Conservation (phyloP, 1,284 basidiomycete species). For the Blastosporella zonata region DNA sequence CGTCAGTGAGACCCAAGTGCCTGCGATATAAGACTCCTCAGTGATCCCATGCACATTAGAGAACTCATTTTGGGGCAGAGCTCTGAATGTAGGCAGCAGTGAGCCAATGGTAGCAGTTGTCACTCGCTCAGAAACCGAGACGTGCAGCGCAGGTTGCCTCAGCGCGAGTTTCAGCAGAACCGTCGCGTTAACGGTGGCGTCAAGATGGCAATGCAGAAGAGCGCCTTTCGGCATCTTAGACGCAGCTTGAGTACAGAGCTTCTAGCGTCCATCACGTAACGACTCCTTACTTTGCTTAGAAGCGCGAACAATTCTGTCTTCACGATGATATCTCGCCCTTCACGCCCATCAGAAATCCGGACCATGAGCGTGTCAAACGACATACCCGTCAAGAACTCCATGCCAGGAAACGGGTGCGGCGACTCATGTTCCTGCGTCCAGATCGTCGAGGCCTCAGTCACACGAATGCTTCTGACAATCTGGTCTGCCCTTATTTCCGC, state of each 20-base stretch:
- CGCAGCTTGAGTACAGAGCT: not conserved
- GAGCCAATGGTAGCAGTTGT: conserved; percentile 36
- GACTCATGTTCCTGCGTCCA: conserved; percentile 56
- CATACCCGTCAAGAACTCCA: conserved; percentile 70
- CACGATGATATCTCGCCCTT: conserved; percentile 56
- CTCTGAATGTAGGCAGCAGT: conserved; percentile 48
- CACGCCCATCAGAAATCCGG: conserved; percentile 1
- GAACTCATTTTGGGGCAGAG: conserved; percentile 37
- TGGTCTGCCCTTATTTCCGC: conserved; percentile 52
- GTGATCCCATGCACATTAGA: conserved; percentile 39
- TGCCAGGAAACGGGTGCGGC: conserved; percentile 67
- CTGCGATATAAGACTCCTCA: conserved; percentile 39
- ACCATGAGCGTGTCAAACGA: conserved; percentile 1
- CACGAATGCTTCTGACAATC: conserved; percentile 51
- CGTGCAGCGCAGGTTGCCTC: conserved; percentile 55
- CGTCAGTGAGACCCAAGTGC: conserved; percentile 52
- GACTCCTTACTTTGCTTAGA: conserved; percentile 46
- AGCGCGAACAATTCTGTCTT: conserved; percentile 59
- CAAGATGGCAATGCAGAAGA: conserved; percentile 67
- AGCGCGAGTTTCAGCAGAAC: conserved; percentile 53
- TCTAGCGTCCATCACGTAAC: not conserved
- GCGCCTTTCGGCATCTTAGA: conserved; percentile 74
- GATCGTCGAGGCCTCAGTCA: conserved; percentile 49
- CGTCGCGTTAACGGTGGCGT: conserved; percentile 59
- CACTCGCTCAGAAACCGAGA: conserved; percentile 41